phyloP scores from a whole-genome alignment of 2,329 filamentous ascomycete genomes.

The Daldinia eschscholtzii region DNA sequence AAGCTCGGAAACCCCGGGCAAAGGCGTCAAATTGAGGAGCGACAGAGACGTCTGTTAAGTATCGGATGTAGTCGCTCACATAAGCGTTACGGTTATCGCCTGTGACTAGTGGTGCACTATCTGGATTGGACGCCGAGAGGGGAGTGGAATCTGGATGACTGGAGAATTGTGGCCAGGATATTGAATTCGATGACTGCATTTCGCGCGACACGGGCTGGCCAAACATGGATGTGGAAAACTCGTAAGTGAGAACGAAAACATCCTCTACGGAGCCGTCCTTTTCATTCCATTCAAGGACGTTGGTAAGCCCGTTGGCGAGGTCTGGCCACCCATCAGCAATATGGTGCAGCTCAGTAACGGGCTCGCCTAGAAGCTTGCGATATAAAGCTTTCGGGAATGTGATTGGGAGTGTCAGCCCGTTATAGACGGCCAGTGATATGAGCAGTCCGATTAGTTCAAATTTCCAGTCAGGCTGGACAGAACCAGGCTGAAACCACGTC shows the following conservation, averaged over 20 bases:
- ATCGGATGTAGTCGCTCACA: slow-evolving; percentile 85
- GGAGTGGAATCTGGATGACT: slow-evolving; percentile 42
- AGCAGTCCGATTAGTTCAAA: slow-evolving; percentile 90
- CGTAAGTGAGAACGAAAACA: slow-evolving; percentile 85
- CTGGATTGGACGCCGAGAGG: slow-evolving; percentile 56
- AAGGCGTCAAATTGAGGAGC: slow-evolving; percentile 84
- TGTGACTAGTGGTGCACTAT: slow-evolving; percentile 80
- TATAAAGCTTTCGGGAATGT: slow-evolving; percentile 91
- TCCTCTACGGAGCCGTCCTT: slow-evolving; percentile 82
- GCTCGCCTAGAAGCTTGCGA: slow-evolving; percentile 78
- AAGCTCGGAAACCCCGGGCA: slow-evolving; percentile 80
- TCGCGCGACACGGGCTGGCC: slow-evolving; percentile 68
- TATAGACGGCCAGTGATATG: slow-evolving; percentile 92
- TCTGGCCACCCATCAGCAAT: slow-evolving; percentile 91
- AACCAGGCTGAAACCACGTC: slow-evolving; percentile 89
- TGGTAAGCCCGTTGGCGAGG: slow-evolving; percentile 78
- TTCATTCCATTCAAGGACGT: slow-evolving; percentile 81
- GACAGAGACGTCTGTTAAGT: slow-evolving; percentile 84
- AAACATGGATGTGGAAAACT: slow-evolving; percentile 77
- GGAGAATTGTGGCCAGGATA: slow-evolving; percentile 68
- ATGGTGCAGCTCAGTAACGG: slow-evolving; percentile 77
- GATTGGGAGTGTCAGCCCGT: slow-evolving; percentile 89
- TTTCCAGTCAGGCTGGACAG: slow-evolving; percentile 86
- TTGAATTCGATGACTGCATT: slow-evolving; percentile 62
- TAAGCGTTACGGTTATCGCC: slow-evolving; percentile 82